phyloP scores from a whole-genome alignment of 148 eudicot genomes.

The Gaultheria prostrata region DNA sequence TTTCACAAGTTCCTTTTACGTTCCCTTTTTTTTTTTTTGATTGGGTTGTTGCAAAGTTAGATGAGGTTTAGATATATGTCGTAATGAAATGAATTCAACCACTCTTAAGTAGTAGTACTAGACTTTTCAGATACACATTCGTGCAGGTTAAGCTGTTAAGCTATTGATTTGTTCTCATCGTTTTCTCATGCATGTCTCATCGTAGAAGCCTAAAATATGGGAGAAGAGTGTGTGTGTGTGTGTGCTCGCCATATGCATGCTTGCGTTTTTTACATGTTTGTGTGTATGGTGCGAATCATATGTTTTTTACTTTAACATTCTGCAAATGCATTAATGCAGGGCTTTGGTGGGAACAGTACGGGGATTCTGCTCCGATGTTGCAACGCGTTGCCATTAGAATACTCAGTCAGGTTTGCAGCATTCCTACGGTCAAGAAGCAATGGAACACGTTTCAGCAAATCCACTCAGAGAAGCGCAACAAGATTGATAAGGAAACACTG shows the following conservation, averaged over 20 bases:
- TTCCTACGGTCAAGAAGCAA: constrained; percentile 58
- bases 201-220: neutral
- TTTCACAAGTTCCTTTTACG: neutral
- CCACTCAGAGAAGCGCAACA: constrained; percentile 88
- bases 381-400: constrained; percentile 86
- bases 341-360: constrained; percentile 98
- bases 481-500: constrained; percentile 78
- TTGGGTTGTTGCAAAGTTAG: neutral
- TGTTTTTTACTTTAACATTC: neutral
- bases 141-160: neutral
- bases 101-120: neutral
- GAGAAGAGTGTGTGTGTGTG: neutral
- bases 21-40: neutral
- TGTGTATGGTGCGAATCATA: neutral
- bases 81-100: neutral
- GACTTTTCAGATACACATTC: neutral
- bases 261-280: neutral
- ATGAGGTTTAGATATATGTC: neutral
- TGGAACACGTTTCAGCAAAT: constrained; percentile 84
- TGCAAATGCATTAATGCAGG: constrained; percentile 38
- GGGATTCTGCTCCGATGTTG: constrained; percentile 79
- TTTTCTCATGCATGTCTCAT: neutral
- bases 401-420: constrained; percentile 90
- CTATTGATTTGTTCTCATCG: neutral
- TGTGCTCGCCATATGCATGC: too few species aligned